Conservation (phyloP, 2,329 filamentous ascomycete genomes). For the Chrysoporthe puriensis region DNA sequence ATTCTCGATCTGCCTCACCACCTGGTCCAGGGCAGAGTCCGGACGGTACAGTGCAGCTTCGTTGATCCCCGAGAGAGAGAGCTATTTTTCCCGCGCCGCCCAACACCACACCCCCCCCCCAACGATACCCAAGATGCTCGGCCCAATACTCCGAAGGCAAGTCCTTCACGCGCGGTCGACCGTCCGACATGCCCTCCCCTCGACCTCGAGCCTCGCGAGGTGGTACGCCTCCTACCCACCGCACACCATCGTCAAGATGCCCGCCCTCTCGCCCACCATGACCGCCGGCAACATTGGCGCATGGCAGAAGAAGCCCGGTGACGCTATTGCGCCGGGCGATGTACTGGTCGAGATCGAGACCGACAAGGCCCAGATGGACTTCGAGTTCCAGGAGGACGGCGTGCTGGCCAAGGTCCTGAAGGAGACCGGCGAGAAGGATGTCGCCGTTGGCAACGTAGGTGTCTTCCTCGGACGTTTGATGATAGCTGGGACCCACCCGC, state of each 20-base stretch:
- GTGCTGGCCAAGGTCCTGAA: constrained; percentile 92
- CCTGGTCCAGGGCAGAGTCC: constrained; percentile 27
- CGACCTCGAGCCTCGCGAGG: constrained; percentile 61
- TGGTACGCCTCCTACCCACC: constrained; percentile 85
- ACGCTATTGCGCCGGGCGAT: constrained; percentile 85
- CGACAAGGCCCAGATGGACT: constrained; percentile 99
- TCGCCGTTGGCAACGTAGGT: constrained; percentile 92
- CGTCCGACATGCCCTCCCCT: constrained; percentile 55
- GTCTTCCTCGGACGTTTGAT: constrained; percentile 25
- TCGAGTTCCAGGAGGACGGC: constrained; percentile 99
- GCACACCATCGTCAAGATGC: constrained; percentile 97
- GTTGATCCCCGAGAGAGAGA: constrained; percentile 31
- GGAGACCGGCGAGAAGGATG: constrained; percentile 90
- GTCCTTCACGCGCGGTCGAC: constrained; percentile 56
- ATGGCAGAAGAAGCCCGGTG: constrained; percentile 98
- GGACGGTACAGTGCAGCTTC: constrained; percentile 16
- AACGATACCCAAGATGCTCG: constrained; percentile 56
- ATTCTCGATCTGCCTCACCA: constrained; percentile 30
- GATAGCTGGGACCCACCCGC: constrained; percentile 6
- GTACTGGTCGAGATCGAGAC: constrained; percentile 98
- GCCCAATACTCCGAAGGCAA: constrained; percentile 66
- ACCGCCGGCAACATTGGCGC: constrained; percentile 91
- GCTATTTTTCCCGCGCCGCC: constrained; percentile 31
- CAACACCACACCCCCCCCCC: background rate
- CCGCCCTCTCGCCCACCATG: constrained; percentile 97